Conservation (phyloP, 1,284 basidiomycete genomes). For the Fomitopsis schrenkii region DNA sequence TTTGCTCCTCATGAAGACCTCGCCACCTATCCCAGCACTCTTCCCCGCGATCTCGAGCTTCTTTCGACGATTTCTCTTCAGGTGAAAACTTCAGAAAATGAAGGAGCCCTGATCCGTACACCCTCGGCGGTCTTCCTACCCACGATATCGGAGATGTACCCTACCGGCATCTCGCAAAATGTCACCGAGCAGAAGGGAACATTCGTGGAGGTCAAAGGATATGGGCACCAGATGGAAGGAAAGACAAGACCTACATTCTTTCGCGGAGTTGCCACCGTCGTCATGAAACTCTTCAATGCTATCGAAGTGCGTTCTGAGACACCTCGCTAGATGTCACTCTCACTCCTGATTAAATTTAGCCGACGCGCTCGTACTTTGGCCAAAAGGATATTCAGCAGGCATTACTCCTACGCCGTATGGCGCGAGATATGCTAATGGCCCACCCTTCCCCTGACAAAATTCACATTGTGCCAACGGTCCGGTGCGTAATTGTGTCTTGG, state of each 20-base stretch:
- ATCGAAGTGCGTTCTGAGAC: conserved; percentile 56
- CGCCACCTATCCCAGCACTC: conserved; percentile 84
- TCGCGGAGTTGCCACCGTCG: conserved; percentile 92
- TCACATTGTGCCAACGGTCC: conserved; percentile 82
- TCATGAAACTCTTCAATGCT: conserved; percentile 92
- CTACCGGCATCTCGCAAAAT: conserved; percentile 80
- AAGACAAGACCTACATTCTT: conserved; percentile 86
- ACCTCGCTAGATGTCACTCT: neutral
- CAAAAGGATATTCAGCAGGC: conserved; percentile 99
- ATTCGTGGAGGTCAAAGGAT: conserved; percentile 89
- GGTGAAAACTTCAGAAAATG: conserved; percentile 4
- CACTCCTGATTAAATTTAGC: conserved; percentile 40
- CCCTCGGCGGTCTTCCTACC: conserved; percentile 81
- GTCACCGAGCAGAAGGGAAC: conserved; percentile 79
- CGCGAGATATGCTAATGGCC: conserved; percentile 76
- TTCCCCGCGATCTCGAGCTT: conserved; percentile 60
- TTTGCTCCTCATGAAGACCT: conserved; percentile 97
- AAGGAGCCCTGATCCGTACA: conserved; percentile 25
- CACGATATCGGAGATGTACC: conserved; percentile 81
- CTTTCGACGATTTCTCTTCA: conserved; percentile 35
- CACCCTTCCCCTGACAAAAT: conserved; percentile 69
- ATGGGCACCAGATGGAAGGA: conserved; percentile 87
- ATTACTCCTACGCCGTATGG: conserved; percentile 81
- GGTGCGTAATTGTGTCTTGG: conserved; percentile 30
- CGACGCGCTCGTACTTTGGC: conserved; percentile 91